These are phyloP conservation scores for Globisporangium megalacanthum DNA, from an alignment of 352 stramenopile species.

Conservation along the genomic window DNA sequence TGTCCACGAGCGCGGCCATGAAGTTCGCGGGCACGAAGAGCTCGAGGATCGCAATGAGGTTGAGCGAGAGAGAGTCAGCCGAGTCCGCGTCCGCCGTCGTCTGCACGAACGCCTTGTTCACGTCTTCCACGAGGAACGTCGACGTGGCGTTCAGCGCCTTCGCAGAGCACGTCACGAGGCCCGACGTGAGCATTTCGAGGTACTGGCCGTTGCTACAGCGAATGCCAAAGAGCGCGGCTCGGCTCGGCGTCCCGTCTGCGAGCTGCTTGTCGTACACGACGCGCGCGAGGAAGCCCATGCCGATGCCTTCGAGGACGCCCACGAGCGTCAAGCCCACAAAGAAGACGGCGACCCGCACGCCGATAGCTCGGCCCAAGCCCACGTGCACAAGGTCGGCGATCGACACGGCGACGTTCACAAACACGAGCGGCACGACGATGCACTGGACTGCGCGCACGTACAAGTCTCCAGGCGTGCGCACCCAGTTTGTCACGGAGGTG, in stretches of 20 bases:
- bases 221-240: conserved; percentile 59
- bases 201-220: conserved; percentile 71
- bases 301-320: conserved; percentile 47
- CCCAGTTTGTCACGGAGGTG: conserved; percentile 40
- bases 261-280: conserved; percentile 29
- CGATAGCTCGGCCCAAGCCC: conserved; percentile 35
- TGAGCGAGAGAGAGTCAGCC: conserved; percentile 45
- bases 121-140: conserved; percentile 51
- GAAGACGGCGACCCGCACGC: conserved; percentile 34
- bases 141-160: conserved; percentile 24
- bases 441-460: conserved; percentile 74
- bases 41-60: conserved; percentile 53
- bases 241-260: conserved; percentile 19
- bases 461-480: conserved; percentile 66
- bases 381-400: conserved; percentile 62
- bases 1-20: conserved; percentile 60
- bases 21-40: conserved; percentile 71
- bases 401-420: conserved; percentile 69
- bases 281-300: conserved; percentile 48
- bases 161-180: conserved; percentile 57
- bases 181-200: conserved; percentile 39
- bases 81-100: conserved; percentile 37
- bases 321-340: conserved; percentile 43
- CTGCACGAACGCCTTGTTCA: conserved; percentile 46
- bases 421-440: conserved; percentile 74